Conservation (phyloP, 371 early-diverging fungal species). For the Nematocida sp. region DNA sequence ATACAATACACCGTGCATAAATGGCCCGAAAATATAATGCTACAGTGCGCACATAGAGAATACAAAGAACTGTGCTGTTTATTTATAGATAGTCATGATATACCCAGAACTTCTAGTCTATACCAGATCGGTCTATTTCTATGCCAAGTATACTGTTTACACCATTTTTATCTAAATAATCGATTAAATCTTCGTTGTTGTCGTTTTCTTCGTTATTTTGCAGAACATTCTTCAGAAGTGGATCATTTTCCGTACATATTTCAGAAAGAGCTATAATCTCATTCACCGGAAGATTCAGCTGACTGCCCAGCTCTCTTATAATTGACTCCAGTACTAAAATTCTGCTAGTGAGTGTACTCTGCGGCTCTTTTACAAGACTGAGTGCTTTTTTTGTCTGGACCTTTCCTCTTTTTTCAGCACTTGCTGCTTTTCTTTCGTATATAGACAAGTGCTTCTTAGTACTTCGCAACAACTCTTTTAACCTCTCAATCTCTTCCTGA, state of each 20-base stretch:
- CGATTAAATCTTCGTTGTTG: constrained; percentile 29
- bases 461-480: background rate
- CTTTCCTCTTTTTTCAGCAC: background rate
- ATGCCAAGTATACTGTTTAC: constrained; percentile 44
- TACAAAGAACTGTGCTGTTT: no score
- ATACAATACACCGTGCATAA: background rate
- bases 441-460: background rate
- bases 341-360: background rate
- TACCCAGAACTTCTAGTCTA: background rate
- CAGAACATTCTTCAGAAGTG: constrained; percentile 9
- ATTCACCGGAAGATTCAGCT: constrained; percentile 13
- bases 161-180: constrained; percentile 49
- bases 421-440: constrained; percentile 3
- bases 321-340: constrained; percentile 45
- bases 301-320: constrained; percentile 8
- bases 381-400: background rate
- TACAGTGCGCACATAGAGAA: no score
- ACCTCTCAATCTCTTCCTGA: background rate
- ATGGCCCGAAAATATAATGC: background rate
- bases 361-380: constrained; percentile 4
- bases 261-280: constrained; percentile 36
- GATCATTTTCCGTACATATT: constrained; percentile 37
- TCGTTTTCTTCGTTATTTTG: constrained; percentile 1
- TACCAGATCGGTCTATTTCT: constrained; percentile 15
- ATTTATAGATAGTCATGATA: no score